These are phyloP conservation scores for Mimosa bimucronata DNA, from an alignment of 306 rosid species.

Conservation along the genomic window DNA sequence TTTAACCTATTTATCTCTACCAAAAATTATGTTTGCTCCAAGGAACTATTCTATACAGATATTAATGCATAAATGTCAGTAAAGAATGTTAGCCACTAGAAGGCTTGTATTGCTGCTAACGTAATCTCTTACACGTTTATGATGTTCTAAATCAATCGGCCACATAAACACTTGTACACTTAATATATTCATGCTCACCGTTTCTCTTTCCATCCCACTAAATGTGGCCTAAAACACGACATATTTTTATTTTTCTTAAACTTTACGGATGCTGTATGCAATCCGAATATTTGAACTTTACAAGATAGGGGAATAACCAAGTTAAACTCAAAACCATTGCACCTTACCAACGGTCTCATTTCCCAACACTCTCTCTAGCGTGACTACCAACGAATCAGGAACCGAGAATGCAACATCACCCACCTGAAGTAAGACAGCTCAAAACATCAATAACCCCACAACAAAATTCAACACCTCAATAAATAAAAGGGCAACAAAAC, in stretches of 20 bases:
- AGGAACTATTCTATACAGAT: slow-evolving; percentile 6
- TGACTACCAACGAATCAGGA: slow-evolving; percentile 86
- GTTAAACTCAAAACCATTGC: slow-evolving; percentile 29
- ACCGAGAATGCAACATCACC: slow-evolving; percentile 93
- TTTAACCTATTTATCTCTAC: slow-evolving; percentile 8
- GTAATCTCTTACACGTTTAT: neutral
- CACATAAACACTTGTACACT: neutral
- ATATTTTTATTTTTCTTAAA: neutral
- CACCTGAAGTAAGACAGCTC: slow-evolving; percentile 45
- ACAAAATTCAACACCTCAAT: neutral
- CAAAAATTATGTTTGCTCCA: slow-evolving; percentile 12
- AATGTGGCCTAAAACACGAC: slow-evolving; percentile 1
- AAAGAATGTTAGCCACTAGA: neutral
- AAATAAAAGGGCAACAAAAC: neutral
- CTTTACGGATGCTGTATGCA: slow-evolving; percentile 12
- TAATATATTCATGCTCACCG: neutral
- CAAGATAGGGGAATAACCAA: slow-evolving; percentile 30
- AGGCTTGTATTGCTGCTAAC: neutral
- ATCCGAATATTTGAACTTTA: neutral
- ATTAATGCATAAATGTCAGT: too few relatives aligned
- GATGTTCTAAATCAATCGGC: slow-evolving; percentile 20
- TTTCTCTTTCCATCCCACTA: neutral
- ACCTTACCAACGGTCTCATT: slow-evolving; percentile 90
- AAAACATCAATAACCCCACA: slow-evolving; percentile 24
- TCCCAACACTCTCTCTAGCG: slow-evolving; percentile 92